Conservation (phyloP, 2,329 filamentous ascomycete genomes). For the Didymosphaeria variabile region DNA sequence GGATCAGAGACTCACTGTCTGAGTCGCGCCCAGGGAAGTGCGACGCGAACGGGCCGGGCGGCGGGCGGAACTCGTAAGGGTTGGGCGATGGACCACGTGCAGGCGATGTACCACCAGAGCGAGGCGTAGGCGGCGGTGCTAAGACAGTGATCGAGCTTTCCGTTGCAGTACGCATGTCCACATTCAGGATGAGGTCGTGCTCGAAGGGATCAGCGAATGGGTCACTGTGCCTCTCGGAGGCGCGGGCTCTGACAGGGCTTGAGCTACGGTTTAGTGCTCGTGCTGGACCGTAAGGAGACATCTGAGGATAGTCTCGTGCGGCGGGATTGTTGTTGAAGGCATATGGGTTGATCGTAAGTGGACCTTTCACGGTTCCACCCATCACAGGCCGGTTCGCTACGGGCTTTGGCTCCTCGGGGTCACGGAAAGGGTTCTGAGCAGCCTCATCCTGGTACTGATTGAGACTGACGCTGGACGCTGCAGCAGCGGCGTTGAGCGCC, state of each 20-base stretch:
- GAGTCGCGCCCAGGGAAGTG: slow-evolving; percentile 22
- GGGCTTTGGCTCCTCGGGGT: slow-evolving; percentile 33
- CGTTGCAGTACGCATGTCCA: slow-evolving; percentile 39
- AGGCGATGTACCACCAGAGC: slow-evolving; percentile 18
- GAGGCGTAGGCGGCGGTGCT: slow-evolving; percentile 33
- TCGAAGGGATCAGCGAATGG: slow-evolving; percentile 39
- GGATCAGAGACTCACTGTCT: slow-evolving; percentile 15
- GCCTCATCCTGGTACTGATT: slow-evolving; percentile 16
- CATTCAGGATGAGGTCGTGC: slow-evolving; percentile 40
- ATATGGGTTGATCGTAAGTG: slow-evolving; percentile 27
- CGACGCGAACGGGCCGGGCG: slow-evolving; percentile 15
- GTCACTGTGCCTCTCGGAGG: slow-evolving; percentile 26
- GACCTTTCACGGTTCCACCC: slow-evolving; percentile 26
- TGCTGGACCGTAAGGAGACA: slow-evolving; percentile 31
- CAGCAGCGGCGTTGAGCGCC: slow-evolving; percentile 10
- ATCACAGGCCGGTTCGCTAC: slow-evolving; percentile 29
- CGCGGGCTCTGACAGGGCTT: slow-evolving; percentile 20
- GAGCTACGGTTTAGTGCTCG: slow-evolving; percentile 14
- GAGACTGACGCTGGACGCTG: slow-evolving; percentile 12
- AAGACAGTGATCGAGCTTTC: slow-evolving; percentile 37
- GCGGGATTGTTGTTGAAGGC: slow-evolving; percentile 20
- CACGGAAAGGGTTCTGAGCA: slow-evolving; percentile 26
- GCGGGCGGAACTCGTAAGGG: slow-evolving; percentile 14
- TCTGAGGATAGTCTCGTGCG: slow-evolving; percentile 30
- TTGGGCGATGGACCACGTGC: slow-evolving; percentile 17